These are phyloP conservation scores for Mycena maculata DNA, from an alignment of 768 basidiomycete species.

Conservation along the genomic window DNA sequence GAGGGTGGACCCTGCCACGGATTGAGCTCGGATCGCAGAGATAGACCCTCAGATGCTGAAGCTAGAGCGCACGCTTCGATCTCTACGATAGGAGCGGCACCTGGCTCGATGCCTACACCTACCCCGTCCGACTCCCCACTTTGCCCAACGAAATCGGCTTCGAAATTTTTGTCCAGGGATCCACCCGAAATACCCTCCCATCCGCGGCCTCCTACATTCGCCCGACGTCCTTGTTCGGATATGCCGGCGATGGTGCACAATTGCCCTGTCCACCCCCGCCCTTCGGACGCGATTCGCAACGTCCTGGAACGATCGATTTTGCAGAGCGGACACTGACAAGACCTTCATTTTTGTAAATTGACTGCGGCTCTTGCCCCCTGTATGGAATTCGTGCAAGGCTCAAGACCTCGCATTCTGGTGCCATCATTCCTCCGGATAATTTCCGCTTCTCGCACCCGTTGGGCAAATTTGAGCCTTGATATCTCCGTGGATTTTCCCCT, in stretches of 20 bases:
- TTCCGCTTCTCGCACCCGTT: too few species aligned
- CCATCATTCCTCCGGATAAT: too few species aligned
- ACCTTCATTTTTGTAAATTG: too few species aligned
- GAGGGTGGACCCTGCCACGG: too few species aligned
- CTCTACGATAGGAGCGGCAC: background rate
- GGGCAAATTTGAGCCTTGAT: too few species aligned
- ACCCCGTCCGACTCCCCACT: background rate
- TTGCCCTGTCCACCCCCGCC: background rate
- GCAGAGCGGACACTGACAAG: too few species aligned
- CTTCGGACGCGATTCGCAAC: too few species aligned
- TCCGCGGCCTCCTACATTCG: background rate
- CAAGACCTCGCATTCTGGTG: too few species aligned
- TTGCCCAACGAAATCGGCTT: constrained; percentile 12
- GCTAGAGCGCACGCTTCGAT: background rate
- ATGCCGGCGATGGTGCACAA: background rate
- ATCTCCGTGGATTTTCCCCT: too few species aligned
- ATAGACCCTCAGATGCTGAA: background rate
- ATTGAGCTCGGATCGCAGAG: background rate
- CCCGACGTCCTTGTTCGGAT: background rate
- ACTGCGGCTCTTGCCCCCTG: too few species aligned
- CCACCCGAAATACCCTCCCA: background rate
- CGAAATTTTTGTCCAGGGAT: constrained; percentile 9
- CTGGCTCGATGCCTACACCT: background rate
- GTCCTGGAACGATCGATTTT: too few species aligned
- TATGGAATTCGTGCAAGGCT: too few species aligned